phyloP scores from a whole-genome alignment of 495 filamentous ascomycete genomes.

The Penicillium psychrofluorescens region DNA sequence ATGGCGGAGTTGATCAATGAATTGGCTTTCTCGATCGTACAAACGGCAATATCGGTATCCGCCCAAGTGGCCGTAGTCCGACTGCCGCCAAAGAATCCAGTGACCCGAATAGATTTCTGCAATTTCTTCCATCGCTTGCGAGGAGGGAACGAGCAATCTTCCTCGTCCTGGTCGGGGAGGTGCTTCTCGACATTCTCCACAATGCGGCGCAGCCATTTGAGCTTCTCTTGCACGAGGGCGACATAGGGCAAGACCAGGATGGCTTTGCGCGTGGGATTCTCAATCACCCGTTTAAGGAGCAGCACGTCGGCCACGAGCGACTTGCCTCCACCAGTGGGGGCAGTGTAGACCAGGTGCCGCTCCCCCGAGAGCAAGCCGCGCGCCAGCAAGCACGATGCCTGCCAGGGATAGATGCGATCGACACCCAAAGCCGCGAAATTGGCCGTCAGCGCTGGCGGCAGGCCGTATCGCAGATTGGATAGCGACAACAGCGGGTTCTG shows the following conservation, averaged over 20 bases:
- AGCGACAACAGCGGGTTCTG: conserved; percentile 56
- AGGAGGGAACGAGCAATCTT: conserved; percentile 7
- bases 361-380: conserved; percentile 59
- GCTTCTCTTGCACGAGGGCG: conserved; percentile 76
- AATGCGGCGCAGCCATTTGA: conserved; percentile 66
- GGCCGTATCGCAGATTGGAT: conserved; percentile 56
- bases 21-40: conserved; percentile 85
- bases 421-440: conserved; percentile 63
- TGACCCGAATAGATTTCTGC: conserved; percentile 48
- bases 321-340: conserved; percentile 80
- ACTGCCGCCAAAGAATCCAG: conserved; percentile 70
- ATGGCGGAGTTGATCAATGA: conserved; percentile 70
- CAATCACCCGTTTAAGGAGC: conserved; percentile 65
- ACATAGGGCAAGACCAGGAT: conserved; percentile 78
- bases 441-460: conserved; percentile 51
- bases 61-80: conserved; percentile 58
- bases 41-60: conserved; percentile 74
- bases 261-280: conserved; percentile 59
- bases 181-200: conserved; percentile 54
- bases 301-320: conserved; percentile 70
- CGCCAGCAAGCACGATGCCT: conserved; percentile 67
- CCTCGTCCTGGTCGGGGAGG: conserved; percentile 20
- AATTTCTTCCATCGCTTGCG: conserved; percentile 25
- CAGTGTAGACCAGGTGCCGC: conserved; percentile 71
- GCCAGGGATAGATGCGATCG: conserved; percentile 70